Base-by-base conservation (phyloP, 176 grass and related monocot species). In the Cymbopogon citratus region DNA sequence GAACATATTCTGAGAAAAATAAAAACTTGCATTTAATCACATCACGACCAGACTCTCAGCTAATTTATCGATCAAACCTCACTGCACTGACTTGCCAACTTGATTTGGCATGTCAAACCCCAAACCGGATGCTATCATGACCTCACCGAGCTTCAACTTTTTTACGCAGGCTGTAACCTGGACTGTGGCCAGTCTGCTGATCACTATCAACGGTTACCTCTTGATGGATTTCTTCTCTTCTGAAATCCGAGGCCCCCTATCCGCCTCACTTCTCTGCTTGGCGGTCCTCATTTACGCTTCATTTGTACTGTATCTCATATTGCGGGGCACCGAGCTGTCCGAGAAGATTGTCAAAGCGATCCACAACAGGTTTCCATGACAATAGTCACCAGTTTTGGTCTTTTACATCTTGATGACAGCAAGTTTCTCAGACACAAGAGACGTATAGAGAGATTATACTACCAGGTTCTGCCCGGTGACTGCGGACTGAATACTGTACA, bases 161-260 rank as follows among this genome's bases (percentile, higher is more conserved):
- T 80, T 81, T 76, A 62, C 45, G 71, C 77, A 98, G 95, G 89
- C 87, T 51, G 75, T 94, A 72, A 94, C 92, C 12, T 98, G 95
- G 95, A 94, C 84, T 14, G 92, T 98, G 19, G 88, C 92, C 1
- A 69, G 90, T 23, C 72, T 95, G 12, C 63, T 98, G 56, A 94
- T 98, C 61, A 88, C 84, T 27, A 95, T 98, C 80, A 98, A 98
- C 5, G 88, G 88, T 29, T 94, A 94, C 66, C 86, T 98, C 24
- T 77, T 98, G 87, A 40, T 98, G 79, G 95, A 94, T 76, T 98
- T 98, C 79, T 89, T 89, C 83, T 93, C 90, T 38, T 91, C 85
- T 23, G 95, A 94, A 76, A 90, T 93, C 78, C 80, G 62, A 81
- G 95, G 95, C 10, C 75, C 73, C 12, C 63, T 98, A 38, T 81